phyloP scores from a whole-genome alignment of 371 early-diverging fungal genomes.

The Syncephalastrum contaminatum region DNA sequence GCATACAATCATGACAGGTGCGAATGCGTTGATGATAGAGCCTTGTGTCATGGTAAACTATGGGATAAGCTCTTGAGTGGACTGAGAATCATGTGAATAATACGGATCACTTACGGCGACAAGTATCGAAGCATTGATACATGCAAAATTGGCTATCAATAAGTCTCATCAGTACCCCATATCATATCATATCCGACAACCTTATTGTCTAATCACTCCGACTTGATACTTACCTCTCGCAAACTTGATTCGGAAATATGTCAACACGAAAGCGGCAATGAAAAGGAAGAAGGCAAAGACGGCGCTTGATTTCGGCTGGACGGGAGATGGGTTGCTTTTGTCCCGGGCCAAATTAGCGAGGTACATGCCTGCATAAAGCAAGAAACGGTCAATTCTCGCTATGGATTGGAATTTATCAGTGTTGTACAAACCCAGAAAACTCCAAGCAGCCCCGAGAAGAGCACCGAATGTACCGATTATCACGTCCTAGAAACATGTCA shows the following conservation, averaged over 20 bases:
- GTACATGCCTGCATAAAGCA: slow-evolving; percentile 19
- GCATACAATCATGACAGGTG: slow-evolving; percentile 22
- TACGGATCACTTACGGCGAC: slow-evolving; percentile 20
- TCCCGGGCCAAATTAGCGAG: slow-evolving; percentile 30
- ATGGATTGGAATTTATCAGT: background rate
- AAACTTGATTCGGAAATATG: slow-evolving; percentile 27
- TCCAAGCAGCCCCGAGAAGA: slow-evolving; percentile 26
- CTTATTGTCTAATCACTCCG: background rate
- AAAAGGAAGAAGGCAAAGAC: slow-evolving; percentile 35
- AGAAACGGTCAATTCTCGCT: too few species aligned
- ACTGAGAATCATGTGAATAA: background rate
- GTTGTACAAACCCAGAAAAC: slow-evolving; percentile 20
- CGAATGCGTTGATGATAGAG: slow-evolving; percentile 15
- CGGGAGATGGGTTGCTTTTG: slow-evolving; percentile 18
- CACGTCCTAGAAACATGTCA: slow-evolving; percentile 22
- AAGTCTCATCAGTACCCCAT: background rate
- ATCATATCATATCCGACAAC: background rate
- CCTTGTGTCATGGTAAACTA: slow-evolving; percentile 30
- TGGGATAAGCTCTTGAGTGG: background rate
- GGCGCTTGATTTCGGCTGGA: slow-evolving; percentile 25
- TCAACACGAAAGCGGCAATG: slow-evolving; percentile 27
- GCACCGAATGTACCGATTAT: slow-evolving; percentile 30
- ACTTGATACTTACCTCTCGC: slow-evolving; percentile 24
- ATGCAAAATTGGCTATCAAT: slow-evolving; percentile 33
- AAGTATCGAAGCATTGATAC: slow-evolving; percentile 31